phyloP scores from a whole-genome alignment of 2,329 filamentous ascomycete species.

The Dryadomyces sulphureus region DNA sequence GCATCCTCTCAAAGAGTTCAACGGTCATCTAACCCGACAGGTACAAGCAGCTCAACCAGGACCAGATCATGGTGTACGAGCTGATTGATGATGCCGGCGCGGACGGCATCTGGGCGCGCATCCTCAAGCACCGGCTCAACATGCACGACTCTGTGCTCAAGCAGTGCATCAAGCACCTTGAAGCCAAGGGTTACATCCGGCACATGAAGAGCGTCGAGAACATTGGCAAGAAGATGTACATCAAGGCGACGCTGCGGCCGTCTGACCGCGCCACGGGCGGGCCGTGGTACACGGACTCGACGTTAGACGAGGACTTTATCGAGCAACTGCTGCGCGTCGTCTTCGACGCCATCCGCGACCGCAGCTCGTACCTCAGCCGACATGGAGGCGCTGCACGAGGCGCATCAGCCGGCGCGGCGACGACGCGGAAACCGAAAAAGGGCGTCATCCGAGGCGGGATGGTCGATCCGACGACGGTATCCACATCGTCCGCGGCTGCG shows the following conservation, averaged over 20 bases:
- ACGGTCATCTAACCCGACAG: neutral
- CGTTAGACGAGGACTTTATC: slow-evolving; percentile 80
- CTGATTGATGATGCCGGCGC: slow-evolving; percentile 75
- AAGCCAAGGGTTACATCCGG: slow-evolving; percentile 68
- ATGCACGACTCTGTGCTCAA: slow-evolving; percentile 74
- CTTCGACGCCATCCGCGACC: slow-evolving; percentile 55
- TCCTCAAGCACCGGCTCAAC: slow-evolving; percentile 64
- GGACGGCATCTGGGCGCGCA: slow-evolving; percentile 83
- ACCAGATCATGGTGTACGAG: slow-evolving; percentile 72
- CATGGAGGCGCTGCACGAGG: slow-evolving; percentile 18
- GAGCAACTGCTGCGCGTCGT: slow-evolving; percentile 59
- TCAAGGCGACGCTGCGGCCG: slow-evolving; percentile 71
- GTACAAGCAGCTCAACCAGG: slow-evolving; percentile 51
- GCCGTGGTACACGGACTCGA: slow-evolving; percentile 85
- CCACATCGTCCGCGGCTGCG: neutral
- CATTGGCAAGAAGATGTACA: slow-evolving; percentile 89
- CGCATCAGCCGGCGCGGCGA: slow-evolving; percentile 12
- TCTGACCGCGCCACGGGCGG: slow-evolving; percentile 86
- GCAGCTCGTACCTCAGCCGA: slow-evolving; percentile 51
- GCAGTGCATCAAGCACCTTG: slow-evolving; percentile 69
- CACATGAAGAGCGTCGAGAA: slow-evolving; percentile 85
- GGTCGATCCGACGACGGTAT: neutral
- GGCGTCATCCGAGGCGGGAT: slow-evolving; percentile 22
- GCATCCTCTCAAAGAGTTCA: neutral
- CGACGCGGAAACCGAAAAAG: slow-evolving; percentile 22